Base-by-base conservation (phyloP, 2,329 filamentous ascomycete genomes). In the Colletotrichum eremochloae region DNA sequence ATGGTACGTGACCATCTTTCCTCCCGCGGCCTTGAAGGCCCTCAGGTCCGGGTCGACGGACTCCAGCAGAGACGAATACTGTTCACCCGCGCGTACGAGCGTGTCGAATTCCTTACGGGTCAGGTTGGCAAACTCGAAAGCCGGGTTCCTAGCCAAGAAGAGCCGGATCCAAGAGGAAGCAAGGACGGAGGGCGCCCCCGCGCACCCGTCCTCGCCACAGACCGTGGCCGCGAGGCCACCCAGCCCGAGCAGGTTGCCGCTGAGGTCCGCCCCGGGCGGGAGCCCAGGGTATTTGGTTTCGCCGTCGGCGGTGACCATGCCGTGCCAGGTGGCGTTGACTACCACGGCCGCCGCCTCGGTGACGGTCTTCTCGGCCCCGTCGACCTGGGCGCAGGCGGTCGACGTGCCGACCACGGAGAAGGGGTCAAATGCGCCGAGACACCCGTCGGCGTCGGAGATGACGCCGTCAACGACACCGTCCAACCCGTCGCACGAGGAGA, bases 1-100 rank as follows among this genome's bases (percentile, higher is more conserved):
- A 68, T 87, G 85, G 76, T 56, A 63, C 4, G 50, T 58, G 1
- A 62, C 44, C 36, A 86, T 79, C 76, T 85, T 86, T 14, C 83
- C 81, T 3, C 85, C 84, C 2, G 79, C 77, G 20, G 80, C 75
- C 18, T 78, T 79, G 76, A 84, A 85, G 0, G 73, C 70, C 0
- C 82, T 77, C 14, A 86, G 77, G 33, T 71, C 68, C 3, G 68
- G 31, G 24, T 71, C 68, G 3, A 33, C n/a, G 9, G 63, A 55
- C 18, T 63, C 68, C 2, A 71, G 18, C 9, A 68, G 3, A 1
- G 68, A 71, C 4, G 11, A 42, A n/a, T 56, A 71, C 3, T 63
- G 64, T 5, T n/a, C 29, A 12, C 56, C 56, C 1, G 68, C 46
- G 31, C 42, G n/a, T 3, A 36, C 68, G 2, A 71, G 48, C 7